Base-by-base conservation (phyloP, 345 rosid genomes). In the Lepidium didymum region DNA sequence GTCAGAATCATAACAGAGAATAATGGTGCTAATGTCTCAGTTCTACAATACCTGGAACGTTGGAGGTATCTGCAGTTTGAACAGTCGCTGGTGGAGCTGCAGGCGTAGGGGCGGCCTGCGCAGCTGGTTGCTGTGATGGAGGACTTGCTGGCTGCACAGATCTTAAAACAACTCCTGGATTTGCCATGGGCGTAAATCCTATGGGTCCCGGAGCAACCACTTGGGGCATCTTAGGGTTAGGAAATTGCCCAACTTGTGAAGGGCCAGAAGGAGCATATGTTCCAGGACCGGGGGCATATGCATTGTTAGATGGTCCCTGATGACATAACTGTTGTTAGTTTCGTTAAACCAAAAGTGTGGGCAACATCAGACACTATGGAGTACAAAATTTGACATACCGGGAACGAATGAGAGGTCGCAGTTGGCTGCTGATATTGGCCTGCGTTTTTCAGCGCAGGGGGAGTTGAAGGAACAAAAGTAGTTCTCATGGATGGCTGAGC, bases 391-490 rank as follows among this genome's bases (percentile, higher is more conserved):
- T 68, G 60, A 83, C 96, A 54, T 68, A 95, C 98, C 0, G 91
- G 85, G 80, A 91, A 89, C 46, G 93, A 77, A 67, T 91, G 96
- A 80, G 97, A 82, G 53, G 77, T 84, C 80, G 81, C 69, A 37
- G 88, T 82, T 46, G 90, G 86, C 77, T 86, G 96, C 82, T 91
- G 96, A 74, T 85, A 95, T 73, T 87, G 96, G 54, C 81, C 94
- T 21, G 86, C 89, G 70, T 87, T 89, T 80, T 76, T 87, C 77
- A 89, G 84, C 58, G 78, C 85, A 75, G 89, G 79, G 69, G 86
- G 86, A 77, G 86, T 82, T 42, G 96, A 81, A 72, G 99, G 99
- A 68, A 89, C 81, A 64, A 95, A 95, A 13, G 93, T 70, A 77
- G 94, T 72, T 81, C 90, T 89, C 29, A 81, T 74, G 18, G 84